Conservation (phyloP, 345 rosid species). For the Salix purpurea region DNA sequence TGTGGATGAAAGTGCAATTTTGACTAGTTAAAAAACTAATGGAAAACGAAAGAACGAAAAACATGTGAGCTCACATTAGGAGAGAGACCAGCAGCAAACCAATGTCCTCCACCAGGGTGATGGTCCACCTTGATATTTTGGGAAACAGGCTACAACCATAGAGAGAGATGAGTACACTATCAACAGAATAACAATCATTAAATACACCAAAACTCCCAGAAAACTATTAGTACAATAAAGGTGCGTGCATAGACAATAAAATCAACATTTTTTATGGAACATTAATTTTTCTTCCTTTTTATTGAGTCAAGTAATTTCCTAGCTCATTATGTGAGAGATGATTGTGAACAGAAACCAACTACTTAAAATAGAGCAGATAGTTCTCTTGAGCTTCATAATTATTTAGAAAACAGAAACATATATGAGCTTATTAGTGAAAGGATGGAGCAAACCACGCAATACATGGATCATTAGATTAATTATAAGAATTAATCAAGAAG, state of each 20-base stretch:
- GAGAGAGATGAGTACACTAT: slow-evolving; percentile 5
- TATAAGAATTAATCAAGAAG: not conserved
- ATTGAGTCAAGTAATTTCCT: not conserved
- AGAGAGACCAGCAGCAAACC: slow-evolving; percentile 99
- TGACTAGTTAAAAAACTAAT: slow-evolving; percentile 12
- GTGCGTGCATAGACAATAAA: not conserved
- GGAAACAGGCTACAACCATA: slow-evolving; percentile 57
- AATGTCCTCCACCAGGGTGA: slow-evolving; percentile 99
- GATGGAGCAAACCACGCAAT: not conserved
- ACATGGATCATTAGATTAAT: not conserved
- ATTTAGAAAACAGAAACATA: not conserved
- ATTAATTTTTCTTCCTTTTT: not conserved
- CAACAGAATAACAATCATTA: not conserved
- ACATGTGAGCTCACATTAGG: slow-evolving; percentile 65
- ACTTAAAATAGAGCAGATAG: not conserved
- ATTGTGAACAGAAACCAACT: not conserved
- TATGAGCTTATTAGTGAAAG: not conserved
- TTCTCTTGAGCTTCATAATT: not conserved
- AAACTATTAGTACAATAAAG: not conserved
- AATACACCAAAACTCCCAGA: not conserved
- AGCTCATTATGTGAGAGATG: not conserved
- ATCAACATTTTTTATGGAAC: not conserved
- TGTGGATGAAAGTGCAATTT: not conserved
- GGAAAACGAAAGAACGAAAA: not conserved
- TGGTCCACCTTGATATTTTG: slow-evolving; percentile 93